Evolutionary conservation across 164 flowering plant genomes (phyloP), one percentile per base, ranked within the genome.

Genomic region (Sedum album): DNA sequence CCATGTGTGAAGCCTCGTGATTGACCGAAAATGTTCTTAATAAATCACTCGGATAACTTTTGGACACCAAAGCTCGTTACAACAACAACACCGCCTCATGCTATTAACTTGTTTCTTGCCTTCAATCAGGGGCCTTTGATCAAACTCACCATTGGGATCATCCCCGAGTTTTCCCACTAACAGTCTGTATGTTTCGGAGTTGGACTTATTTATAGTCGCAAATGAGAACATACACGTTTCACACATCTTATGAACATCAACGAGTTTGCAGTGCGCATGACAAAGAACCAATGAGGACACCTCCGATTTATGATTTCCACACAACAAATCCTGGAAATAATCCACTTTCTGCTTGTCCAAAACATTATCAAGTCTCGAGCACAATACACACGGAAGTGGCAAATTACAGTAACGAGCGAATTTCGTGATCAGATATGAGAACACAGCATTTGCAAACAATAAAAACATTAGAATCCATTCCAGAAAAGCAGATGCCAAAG

Each of bases 181-280:
- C 26, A 87, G 73, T 70, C 84, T 74, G 72, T 81, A 81, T 20
- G 89, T 84, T 64, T 85, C 88, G 30, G 85, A 70, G 66, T 83
- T 88, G 18, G 88, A 84, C 71, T 78, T 85, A 49, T 83, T 80
- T 60, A 69, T 71, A 17, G 84, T 82, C 53, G 92, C 88, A 76
- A 79, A 86, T 21, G 93, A 86, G 72, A 81, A 81, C 55, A 86
- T 81, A 74, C 93, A 88, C 68, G 38, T n/a, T n/a, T n/a, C n/a
- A n/a, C n/a, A n/a, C n/a, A n/a, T n/a, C n/a, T n/a, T n/a, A n/a
- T n/a, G n/a, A n/a, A n/a, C n/a, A n/a, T n/a, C n/a, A n/a, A n/a
- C n/a, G n/a, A n/a, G n/a, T n/a, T n/a, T n/a, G n/a, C n/a, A n/a
- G n/a, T n/a, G n/a, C n/a, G n/a, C n/a, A n/a, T n/a, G n/a, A n/a